These are phyloP conservation scores for Tolypocladium album DNA, from an alignment of 2,329 filamentous ascomycete genomes.

Conservation along the genomic window DNA sequence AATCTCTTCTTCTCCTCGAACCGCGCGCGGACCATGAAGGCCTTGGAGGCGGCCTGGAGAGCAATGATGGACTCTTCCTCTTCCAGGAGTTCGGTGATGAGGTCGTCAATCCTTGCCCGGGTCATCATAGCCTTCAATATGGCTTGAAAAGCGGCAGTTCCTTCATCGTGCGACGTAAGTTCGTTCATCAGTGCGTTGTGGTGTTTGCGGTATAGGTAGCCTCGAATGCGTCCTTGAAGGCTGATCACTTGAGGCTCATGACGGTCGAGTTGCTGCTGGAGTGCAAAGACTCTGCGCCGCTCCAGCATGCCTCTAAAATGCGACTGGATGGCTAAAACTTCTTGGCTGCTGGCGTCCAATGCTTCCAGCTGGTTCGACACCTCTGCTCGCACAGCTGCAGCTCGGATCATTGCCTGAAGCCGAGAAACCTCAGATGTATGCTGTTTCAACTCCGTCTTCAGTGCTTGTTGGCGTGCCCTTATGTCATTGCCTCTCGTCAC, in stretches of 20 bases:
- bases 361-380: conserved; percentile 36
- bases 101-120: conserved; percentile 60
- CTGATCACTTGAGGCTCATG: conserved; percentile 45
- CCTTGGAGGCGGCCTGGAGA: conserved; percentile 65
- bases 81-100: conserved; percentile 68
- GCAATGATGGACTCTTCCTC: conserved; percentile 69
- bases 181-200: conserved; percentile 55
- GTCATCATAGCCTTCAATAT: conserved; percentile 69
- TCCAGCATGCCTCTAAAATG: conserved; percentile 50
- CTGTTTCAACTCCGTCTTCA: conserved; percentile 36
- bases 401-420: conserved; percentile 43
- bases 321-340: conserved; percentile 44
- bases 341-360: conserved; percentile 33
- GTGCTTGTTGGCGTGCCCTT: conserved; percentile 30
- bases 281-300: conserved; percentile 35
- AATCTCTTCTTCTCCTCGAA: conserved; percentile 81
- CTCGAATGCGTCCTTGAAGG: conserved; percentile 59
- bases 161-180: conserved; percentile 56
- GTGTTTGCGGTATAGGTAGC: conserved; percentile 50
- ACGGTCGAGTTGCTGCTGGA: conserved; percentile 44
- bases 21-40: conserved; percentile 58
- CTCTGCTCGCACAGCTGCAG: conserved; percentile 40
- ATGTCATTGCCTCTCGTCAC: conserved; percentile 35
- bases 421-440: conserved; percentile 31
- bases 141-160: conserved; percentile 62